A percentile compares a stretch with the other conserved stretches of the same genome.
phyloP scores from a whole-genome alignment of 805 yeast species.

The Suhomyces canberraensis region DNA sequence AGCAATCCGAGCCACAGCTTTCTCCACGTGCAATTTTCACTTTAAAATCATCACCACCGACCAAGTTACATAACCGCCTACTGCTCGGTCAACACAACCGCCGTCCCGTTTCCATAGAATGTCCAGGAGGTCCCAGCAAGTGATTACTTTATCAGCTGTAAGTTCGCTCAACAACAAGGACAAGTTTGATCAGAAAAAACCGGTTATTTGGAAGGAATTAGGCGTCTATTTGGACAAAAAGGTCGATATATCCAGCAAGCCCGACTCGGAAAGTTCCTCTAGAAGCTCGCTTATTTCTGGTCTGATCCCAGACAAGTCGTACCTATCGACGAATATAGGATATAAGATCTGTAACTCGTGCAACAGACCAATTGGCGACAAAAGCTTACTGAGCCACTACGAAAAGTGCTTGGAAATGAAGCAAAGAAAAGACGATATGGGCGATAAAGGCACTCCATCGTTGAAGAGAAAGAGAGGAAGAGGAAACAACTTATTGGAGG shows the following conservation, averaged over 20 bases:
- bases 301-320: conserved; percentile 24
- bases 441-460: conserved; percentile 10
- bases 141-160: conserved; percentile 25
- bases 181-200: conserved; percentile 17
- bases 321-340: conserved; percentile 31
- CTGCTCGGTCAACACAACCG: too few relatives aligned
- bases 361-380: conserved; percentile 39
- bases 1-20: background rate
- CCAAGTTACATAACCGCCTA: too few relatives aligned
- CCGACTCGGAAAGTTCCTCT: conserved; percentile 16
- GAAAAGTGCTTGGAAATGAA: conserved; percentile 39
- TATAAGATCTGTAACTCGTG: conserved; percentile 40
- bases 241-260: conserved; percentile 24
- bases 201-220: conserved; percentile 43
- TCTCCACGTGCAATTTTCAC: background rate
- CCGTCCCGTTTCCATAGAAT: too few relatives aligned
- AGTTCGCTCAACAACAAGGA: conserved; percentile 20
- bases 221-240: conserved; percentile 42
- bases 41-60: background rate
- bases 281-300: conserved; percentile 20
- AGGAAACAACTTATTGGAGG: conserved; percentile 24
- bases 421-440: conserved; percentile 23
- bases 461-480: conserved; percentile 27
- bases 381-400: conserved; percentile 31
- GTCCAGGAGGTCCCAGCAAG: conserved; percentile 23